Evolutionary conservation across 1,284 basidiomycete species (phyloP), one percentile per base, ranked within the genome.

Genomic region (Sporisorium exsertum): DNA sequence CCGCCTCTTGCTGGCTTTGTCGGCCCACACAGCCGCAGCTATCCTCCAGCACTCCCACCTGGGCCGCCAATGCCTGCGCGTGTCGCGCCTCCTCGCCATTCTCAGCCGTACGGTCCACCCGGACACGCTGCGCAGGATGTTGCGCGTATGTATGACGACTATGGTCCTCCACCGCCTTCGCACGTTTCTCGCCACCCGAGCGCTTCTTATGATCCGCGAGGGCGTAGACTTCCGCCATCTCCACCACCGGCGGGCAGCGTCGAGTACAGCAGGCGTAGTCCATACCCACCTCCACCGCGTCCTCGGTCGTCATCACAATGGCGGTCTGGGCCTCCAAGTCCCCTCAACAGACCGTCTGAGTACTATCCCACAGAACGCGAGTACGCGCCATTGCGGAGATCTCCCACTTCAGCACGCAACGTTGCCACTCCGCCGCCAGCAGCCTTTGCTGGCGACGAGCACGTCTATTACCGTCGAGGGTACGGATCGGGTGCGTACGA

Each of bases 241-340:
- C 58, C 62, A 6, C 68, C 49, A 16, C 58, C 49, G 15, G 27
- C 32, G 5, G 22, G 49, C n/a, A 40, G 55, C 12, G 16, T 47
- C 2, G 65, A 68, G 12, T 62, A 58, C 27, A 46, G 27, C 22
- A 9, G 47, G 9, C 51, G 61, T 3, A 29, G 29, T 20, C 45
- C 45, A 3, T 37, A 46, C 13, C 12, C 46, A 15, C 47, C 67
- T 24, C n/a, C 40, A 9, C 16, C 37, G 18, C 51, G 15, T 24
- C 33, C 13, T 49, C 46, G 52, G n/a, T 20, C 65, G 13, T 24
- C 60, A 4, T 35, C 58, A 22, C 64, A 35, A 15, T 71, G 68
- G 68, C 58, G 54, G 0, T 64, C 68, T 0, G 42, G 68, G 3
- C 52, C 67, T 15, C 47, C 61, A 8, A 70, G 61, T n/a, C 67